Evolutionary conservation across 1,284 basidiomycete species (phyloP), one percentile per base, ranked within the genome.

Genomic region (Fomitopsis betulina): DNA sequence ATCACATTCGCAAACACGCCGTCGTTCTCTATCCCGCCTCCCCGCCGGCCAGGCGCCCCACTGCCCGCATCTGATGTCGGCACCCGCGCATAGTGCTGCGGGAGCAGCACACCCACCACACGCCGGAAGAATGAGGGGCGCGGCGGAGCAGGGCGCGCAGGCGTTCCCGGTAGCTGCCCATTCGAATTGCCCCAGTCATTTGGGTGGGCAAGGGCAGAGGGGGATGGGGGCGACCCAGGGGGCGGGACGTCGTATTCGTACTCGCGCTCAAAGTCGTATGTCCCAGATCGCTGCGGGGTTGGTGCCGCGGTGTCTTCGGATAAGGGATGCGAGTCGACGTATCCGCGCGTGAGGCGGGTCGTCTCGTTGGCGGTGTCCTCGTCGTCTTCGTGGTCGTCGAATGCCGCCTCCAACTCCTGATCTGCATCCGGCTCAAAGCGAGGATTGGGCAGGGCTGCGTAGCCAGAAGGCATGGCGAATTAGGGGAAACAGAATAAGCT

Each of bases 1-100:
- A 85, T 88, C 38, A 99, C 86, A 70, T 99, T 99, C 47, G 91
- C 88, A 72, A 98, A 99, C 5, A 99, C 96, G 13, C 96, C 96
- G 67, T 97, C 95, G 67, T 96, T 95, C 47, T 91, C 86, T 9
- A 80, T 82, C 0, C 94, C 94, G 1, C 93, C 89, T 17, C 92
- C 94, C n/a, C 80, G 66, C 8, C 73, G 67, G 7, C 70, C 58
- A 1, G 59, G 62, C n/a, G 53, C 49, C 25, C 13, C 53, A 35
- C 58, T 62, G 9, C 35, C 35, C 61, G 65, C 51, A 64, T 68
- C 65, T 2, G 35, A 37, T 37, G 78, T 77, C 0, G 87, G 81
- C 23, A 89, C 71, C 1, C 79, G 81, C 25, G 82, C 73, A 68
- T 94, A 93, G 60, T 90, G 86, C 3, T 84, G 83, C 0, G 93